Base-by-base conservation (phyloP, 148 eudicot species). In the Heliosperma pusillum region DNA sequence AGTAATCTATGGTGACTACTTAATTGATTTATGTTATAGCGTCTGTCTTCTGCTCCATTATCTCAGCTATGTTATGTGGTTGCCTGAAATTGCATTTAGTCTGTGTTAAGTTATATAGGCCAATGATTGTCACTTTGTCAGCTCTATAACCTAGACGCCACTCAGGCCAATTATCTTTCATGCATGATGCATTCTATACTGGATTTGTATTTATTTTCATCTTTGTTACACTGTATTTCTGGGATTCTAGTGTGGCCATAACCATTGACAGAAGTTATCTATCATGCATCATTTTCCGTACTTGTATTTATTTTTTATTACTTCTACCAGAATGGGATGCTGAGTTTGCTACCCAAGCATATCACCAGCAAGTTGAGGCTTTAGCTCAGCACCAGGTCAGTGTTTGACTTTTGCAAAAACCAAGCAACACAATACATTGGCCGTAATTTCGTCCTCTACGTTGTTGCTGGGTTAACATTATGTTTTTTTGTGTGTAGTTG, bases 341-440 rank as follows among this genome's bases (percentile, higher is more conserved):
- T 73, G 99, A 92, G 80, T 88, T 87, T 82, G 99, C 99, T 75
- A 96, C 99, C 73, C 89, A 92, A 83, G 97, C 84, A 55, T 96
- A 96, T 82, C 85, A 89, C 74, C 97, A 92, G 76, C 88, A 92
- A 83, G 97, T 96, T 76, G 96, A 96, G 87, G 90, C 85, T 57
- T 87, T 96, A 83, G 89, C 99, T 67, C 89, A 89, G 76, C 94
- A 92, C 82, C 93, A 92, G 96, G 99, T 92, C 30, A 56, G 88
- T 79, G 47, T 15, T 71, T 53, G 50, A 64, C 56, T 67, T 44
- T 56, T 12, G 57, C 10, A 65, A 27, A 20, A 21, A 52, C 9
- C 8, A 59, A 74, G 69, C 71, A 7, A 56, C 26, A 56, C 21
- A 33, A 42, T 25, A 26, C 66, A 11, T 68, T 27, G 55, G 42